Conservation (phyloP, 352 stramenopile genomes). For the Pythium apleroticum region DNA sequence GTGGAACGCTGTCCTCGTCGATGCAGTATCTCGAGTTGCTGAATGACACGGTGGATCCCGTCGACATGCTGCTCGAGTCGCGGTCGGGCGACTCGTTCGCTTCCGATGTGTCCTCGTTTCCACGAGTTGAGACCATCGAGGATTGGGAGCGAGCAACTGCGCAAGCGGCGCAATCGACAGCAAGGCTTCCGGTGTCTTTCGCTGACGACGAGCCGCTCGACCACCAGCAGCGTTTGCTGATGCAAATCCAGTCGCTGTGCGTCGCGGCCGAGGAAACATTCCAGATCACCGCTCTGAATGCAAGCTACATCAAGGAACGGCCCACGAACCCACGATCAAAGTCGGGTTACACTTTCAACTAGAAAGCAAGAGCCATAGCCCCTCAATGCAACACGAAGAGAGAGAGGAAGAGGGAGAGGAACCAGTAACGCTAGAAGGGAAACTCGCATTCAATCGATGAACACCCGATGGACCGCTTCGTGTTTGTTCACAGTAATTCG, state of each 20-base stretch:
- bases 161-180: neutral
- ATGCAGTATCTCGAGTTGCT: neutral
- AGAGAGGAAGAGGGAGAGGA: too few relatives aligned
- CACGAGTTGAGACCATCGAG: constrained; percentile 10
- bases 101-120: neutral
- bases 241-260: constrained; percentile 11
- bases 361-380: too few relatives aligned
- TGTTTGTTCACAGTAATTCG: too few relatives aligned
- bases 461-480: too few relatives aligned
- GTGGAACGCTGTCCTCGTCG: neutral
- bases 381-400: too few relatives aligned
- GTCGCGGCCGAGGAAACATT: constrained; percentile 14
- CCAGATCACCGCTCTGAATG: constrained; percentile 12
- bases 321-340: neutral
- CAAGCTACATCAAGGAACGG: constrained; percentile 2
- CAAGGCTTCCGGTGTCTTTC: neutral
- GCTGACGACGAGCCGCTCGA: neutral
- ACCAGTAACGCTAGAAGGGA: too few relatives aligned
- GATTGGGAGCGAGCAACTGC: neutral
- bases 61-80: neutral
- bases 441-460: too few relatives aligned
- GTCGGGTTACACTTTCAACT: too few relatives aligned
- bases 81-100: neutral
- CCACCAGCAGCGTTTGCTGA: constrained; percentile 8
- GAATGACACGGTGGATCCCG: neutral